Evolutionary conservation across 495 filamentous ascomycete species (phyloP), one percentile per base, ranked within the genome.

Genomic region (Acidomyces sp.): DNA sequence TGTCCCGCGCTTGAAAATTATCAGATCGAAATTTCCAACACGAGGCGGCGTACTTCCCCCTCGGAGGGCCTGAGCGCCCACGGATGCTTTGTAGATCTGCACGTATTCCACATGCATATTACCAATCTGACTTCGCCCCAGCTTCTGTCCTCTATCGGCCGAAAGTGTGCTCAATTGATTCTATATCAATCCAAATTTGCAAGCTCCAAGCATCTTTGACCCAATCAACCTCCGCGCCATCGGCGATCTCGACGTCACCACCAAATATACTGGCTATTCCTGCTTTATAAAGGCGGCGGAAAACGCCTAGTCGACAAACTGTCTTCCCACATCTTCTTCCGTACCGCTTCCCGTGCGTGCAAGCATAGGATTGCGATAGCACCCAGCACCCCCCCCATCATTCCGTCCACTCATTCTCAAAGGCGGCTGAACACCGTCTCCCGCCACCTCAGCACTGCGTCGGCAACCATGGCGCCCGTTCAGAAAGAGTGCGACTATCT

Each of bases 401-500:
- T n/a, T n/a, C n/a, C n/a, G n/a, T n/a, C n/a, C n/a, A n/a, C n/a
- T n/a, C n/a, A n/a, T n/a, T n/a, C 43, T 15, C 4, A 32, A 15
- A 38, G 43, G 20, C 51, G 26, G 49, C 25, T 39, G 42, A 33
- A 52, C 54, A 46, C 54, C 61, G 16, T 55, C 57, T 57, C 61
- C 15, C 56, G 62, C 24, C 64, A 69, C 13, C 62, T 70, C 48
- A 61, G 63, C 7, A 32, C 51, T 7, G 46, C 60, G 2, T 35
- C 50, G 19, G 23, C 53, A 22, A 40, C 19, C 32, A 70, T 70
- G 66, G 64, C 65, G 9, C 65, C 67, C 11, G 64, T 65, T 6
- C 56, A 54, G 36, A 71, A 67, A 49, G 67, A 71, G 46, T 68
- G 63, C 48, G 67, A 71, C 39, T 69, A 59, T 39, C 58, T 71